Base-by-base conservation (phyloP, 768 basidiomycete genomes). In the Serendipita vermifera region DNA sequence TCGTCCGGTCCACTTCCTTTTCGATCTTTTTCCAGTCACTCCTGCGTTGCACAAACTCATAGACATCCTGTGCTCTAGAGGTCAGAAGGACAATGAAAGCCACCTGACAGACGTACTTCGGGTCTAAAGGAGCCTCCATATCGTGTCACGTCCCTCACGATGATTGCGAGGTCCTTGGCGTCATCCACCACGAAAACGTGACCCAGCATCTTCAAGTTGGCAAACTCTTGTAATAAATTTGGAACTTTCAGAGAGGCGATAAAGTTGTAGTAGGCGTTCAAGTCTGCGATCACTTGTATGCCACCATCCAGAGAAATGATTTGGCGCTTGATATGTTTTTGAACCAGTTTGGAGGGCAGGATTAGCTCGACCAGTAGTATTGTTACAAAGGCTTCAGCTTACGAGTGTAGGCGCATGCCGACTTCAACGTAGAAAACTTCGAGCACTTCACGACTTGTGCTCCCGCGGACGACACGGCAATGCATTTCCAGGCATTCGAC, bases 1-100 rank as follows among this genome's bases (percentile, higher is more conserved):
- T 91, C 48, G 88, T 82, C 73, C 90, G 89, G 72, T 91, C 89
- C 51, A 98, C 96, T 26, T 80, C 83, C 70, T 90, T 94, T 68
- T 98, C 93, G 58, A 98, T 98, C 72, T 88, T 93, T 72, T 96
- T 94, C 94, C 94, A 98, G 67, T 99, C 94, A 5, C 88, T 86
- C 32, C 93, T 77, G 20, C 93, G 75, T 65, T 92, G 89, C 63
- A 97, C 87, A 63, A 97, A 94, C 68, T 98, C 94, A 66, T 97
- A 97, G 53, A 97, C 76, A 65, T 97, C 94, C 80, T 84, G 58
- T 58, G 26, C 22, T 32, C n/a, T n/a, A n/a, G n/a, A n/a, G n/a
- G n/a, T n/a, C n/a, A n/a, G n/a, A n/a, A n/a, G n/a, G 54, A 46
- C 9, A 43, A 31, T 17, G 48, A 40, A 15, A 17, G 17, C 55